phyloP scores from a whole-genome alignment of 805 yeast species.

The Metschnikowia kofuensis region DNA sequence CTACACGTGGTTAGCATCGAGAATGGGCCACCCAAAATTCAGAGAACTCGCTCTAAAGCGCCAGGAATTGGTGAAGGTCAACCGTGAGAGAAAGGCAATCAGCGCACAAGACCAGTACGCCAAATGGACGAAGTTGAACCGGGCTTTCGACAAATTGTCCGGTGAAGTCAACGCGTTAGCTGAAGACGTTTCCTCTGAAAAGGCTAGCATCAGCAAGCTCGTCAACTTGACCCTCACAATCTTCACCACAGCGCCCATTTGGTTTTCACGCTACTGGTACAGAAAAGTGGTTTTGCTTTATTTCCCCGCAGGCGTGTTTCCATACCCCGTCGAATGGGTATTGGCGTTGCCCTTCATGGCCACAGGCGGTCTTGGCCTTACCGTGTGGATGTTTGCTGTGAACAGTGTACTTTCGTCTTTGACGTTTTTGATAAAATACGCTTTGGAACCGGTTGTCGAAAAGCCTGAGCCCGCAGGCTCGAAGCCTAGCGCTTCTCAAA shows the following conservation, averaged over 20 bases:
- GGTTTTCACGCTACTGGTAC: conserved; percentile 50
- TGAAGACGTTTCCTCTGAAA: conserved; percentile 34
- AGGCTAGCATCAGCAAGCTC: conserved; percentile 29
- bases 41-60: conserved; percentile 26
- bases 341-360: conserved; percentile 66
- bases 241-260: conserved; percentile 45
- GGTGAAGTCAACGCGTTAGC: conserved; percentile 48
- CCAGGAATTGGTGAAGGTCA: conserved; percentile 44
- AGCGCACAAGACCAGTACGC: conserved; percentile 95
- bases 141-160: conserved; percentile 59
- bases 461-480: conserved; percentile 12
- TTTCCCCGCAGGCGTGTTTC: conserved; percentile 57
- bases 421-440: conserved; percentile 16
- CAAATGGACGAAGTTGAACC: conserved; percentile 88
- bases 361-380: conserved; percentile 58
- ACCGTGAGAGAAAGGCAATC: conserved; percentile 54
- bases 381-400: conserved; percentile 51
- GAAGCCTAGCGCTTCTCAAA: neutral
- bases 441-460: conserved; percentile 17
- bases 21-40: conserved; percentile 31
- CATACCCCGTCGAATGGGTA: conserved; percentile 50
- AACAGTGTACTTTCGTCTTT: conserved; percentile 26
- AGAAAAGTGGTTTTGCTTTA: conserved; percentile 55
- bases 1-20: conserved; percentile 32
- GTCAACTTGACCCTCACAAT: conserved; percentile 36